Evolutionary conservation across 108 stramenopile species (phyloP).

Genomic region (Fistulifera pelliculosa): DNA sequence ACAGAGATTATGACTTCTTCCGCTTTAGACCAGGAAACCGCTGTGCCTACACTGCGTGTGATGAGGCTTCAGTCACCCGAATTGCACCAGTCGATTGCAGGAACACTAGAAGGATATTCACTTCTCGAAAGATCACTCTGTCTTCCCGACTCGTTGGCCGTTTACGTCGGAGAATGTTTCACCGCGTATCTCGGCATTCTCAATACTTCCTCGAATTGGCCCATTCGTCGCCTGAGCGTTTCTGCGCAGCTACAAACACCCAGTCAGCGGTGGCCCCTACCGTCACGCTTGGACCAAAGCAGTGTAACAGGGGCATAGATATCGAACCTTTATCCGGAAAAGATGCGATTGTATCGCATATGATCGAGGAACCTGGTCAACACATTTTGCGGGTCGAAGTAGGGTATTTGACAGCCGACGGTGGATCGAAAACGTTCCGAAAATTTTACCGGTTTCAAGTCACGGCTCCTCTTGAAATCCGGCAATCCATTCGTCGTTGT

Average conservation of each 20-base stretch:
- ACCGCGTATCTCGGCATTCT: constrained; percentile 73
- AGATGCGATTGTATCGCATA: constrained; percentile 69
- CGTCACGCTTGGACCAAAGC: constrained; percentile 43
- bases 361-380: constrained; percentile 69
- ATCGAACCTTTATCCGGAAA: constrained; percentile 41
- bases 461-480: constrained; percentile 43
- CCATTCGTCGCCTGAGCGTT: constrained; percentile 49
- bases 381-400: constrained; percentile 83
- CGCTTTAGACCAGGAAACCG: constrained; percentile 9
- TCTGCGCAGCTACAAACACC: constrained; percentile 77
- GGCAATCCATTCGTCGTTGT: constrained; percentile 28
- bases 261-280: constrained; percentile 41
- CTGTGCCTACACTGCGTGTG: constrained; percentile 75
- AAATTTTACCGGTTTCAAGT: constrained; percentile 87
- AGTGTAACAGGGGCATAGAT: constrained; percentile 30
- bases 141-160: constrained; percentile 77
- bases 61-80: constrained; percentile 78
- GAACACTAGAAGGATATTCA: constrained; percentile 17
- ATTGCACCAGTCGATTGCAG: constrained; percentile 35
- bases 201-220: constrained; percentile 35
- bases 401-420: constrained; percentile 38
- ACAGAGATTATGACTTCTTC: too few species aligned
- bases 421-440: constrained; percentile 50
- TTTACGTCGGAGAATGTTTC: constrained; percentile 78
- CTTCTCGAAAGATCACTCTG: constrained; percentile 35